Evolutionary conservation across 805 yeast species (phyloP), one percentile per base, ranked within the genome.

Genomic region (Candida xiaguanensis): DNA sequence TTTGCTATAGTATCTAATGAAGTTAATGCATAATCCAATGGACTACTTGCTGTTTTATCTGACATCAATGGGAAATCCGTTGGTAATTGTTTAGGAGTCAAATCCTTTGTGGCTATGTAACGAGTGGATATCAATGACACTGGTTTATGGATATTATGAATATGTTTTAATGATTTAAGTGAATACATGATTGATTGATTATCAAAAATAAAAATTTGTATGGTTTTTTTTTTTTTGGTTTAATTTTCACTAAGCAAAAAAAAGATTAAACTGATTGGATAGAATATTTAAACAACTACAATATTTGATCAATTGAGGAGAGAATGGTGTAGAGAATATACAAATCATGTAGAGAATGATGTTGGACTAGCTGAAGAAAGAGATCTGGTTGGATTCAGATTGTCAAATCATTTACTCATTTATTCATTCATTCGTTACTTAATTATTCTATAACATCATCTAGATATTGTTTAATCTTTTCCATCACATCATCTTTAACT

Each of bases 21-120:
- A 13, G 95, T 85, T 58, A 86, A 72, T 2, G 88, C 89, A 53
- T 86, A 86, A 64, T 86, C 95, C 45, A 85, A 63, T 9, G 84
- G 80, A 23, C 65, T 53, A n/a, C 59, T 52, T 14, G 70, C 67
- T 6, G 65, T 80, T 50, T 77, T 71, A 58, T 85, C 78, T 19
- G 83, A 72, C 54, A 85, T 76, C 45, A 85, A 75, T 19, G 91
- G 89, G 50, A 75, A 74, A 61, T 84, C 79, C 3, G 85, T 79
- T 37, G 82, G 80, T 63, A 84, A 56, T 16, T 59, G 56, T 41
- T 66, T 67, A 26, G 82, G 80, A 20, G 75, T 70, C 52, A 75
- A 61, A 45, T 67, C 72, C 45, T 65, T 66, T 42, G 65, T 52
- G 20, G 70, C 59, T 27, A 63, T 51, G 27, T 51, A 49, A 41